Base-by-base conservation (phyloP, 495 filamentous ascomycete genomes). In the Amorphotheca resinae region DNA sequence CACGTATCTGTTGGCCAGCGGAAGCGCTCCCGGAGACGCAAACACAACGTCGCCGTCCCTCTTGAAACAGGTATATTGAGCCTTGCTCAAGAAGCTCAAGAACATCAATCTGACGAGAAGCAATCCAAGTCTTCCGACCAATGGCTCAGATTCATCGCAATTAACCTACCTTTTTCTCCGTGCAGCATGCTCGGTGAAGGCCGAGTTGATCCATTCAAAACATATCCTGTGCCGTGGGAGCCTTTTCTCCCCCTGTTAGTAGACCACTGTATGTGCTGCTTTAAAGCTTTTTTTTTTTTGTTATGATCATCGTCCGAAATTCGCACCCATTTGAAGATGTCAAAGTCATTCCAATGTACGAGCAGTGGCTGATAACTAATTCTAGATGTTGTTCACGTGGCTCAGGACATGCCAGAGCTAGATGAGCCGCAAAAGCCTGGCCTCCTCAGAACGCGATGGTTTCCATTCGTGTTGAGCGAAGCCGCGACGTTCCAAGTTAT, bases 401-500 rank as follows among this genome's bases (percentile, higher is more conserved):
- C 63, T 16, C 53, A 61, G 18, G 63, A 68, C 45, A 67, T 70
- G 12, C 68, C 66, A 14, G 63, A 68, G 33, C 53, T 72, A 15
- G 66, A 68, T 34, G 53, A 53, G 17, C 53, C 55, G 9, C 57
- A 53, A 1, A 53, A 55, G 20, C 50, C 37, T 6, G 63, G 58
- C 14, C 61, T 64, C 8, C 54, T 72, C 17, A 54, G 67, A 22
- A 59, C 63, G 16, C 46, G 45, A n/a, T 70, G 66, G 64, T 66
- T 67, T 40, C 67, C 67, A 3, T 50, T 69, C 12, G 60, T 60
- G 9, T 61, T 66, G 50, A 61, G 56, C 17, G 64, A 67, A 35
- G 53, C 57, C 1, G 56, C 66, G n/a, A 51, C 64, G 12, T 64
- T 69, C 44, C 59, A 59, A 1, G 60, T 67, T 14, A 59, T 67